phyloP scores from a whole-genome alignment of 306 rosid genomes.

The Medicago arabica region DNA sequence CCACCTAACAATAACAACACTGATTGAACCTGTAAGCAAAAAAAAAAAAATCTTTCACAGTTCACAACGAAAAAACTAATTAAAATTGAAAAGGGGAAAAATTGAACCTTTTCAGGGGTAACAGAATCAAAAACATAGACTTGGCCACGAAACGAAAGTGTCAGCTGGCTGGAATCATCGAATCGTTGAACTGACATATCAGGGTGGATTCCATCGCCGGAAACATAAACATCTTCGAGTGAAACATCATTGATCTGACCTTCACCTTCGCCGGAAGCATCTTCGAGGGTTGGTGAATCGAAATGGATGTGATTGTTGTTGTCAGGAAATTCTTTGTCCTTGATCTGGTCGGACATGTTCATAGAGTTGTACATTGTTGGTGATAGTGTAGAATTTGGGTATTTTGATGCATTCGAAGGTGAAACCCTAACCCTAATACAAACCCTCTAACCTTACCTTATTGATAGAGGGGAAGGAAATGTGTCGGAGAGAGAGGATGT shows the following conservation, averaged over 20 bases:
- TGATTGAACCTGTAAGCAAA: conserved; percentile 73
- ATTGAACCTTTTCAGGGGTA: conserved; percentile 77
- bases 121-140: conserved; percentile 88
- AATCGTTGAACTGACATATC: conserved; percentile 57
- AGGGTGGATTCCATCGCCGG: conserved; percentile 45
- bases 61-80: too few species aligned
- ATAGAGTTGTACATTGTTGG: conserved; percentile 71
- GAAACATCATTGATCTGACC: conserved; percentile 55
- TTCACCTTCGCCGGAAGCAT: conserved; percentile 42
- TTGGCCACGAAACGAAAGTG: conserved; percentile 94
- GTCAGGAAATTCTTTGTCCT: conserved; percentile 55
- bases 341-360: conserved; percentile 68
- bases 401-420: conserved; percentile 52
- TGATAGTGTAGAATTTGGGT: conserved; percentile 44
- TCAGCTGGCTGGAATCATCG: conserved; percentile 80
- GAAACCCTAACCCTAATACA: conserved; percentile 48
- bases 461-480: not conserved
- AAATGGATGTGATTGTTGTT: conserved; percentile 63
- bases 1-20: conserved; percentile 87
- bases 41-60: not conserved
- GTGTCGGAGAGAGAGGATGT: not conserved
- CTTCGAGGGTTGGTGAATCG: conserved; percentile 65
- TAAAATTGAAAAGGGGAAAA: conserved; percentile 19
- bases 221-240: conserved; percentile 54
- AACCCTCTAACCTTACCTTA: not conserved